A percentile compares a stretch with the other conserved stretches of the same genome.
Evolutionary conservation across 345 rosid genomes (phyloP).

Genomic region (Dipteronia sinensis): DNA sequence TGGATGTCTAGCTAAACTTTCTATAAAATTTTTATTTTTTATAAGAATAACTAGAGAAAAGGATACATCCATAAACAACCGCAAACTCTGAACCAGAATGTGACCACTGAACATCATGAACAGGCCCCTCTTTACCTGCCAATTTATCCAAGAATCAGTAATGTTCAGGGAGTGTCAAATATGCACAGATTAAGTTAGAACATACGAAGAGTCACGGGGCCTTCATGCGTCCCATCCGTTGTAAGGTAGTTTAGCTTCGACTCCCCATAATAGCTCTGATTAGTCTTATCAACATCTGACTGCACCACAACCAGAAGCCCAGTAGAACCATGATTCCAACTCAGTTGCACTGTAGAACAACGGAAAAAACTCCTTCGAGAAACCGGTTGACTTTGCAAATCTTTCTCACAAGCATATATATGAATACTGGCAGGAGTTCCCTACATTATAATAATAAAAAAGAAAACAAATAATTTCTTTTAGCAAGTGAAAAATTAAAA

Average conservation of each 20-base stretch:
- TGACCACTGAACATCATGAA: constrained; percentile 99
- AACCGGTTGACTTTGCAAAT: constrained; percentile 66
- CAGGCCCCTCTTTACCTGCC: constrained; percentile 95
- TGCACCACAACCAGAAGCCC: constrained; percentile 86
- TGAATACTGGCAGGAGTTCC: constrained; percentile 94
- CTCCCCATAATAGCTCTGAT: constrained; percentile 95
- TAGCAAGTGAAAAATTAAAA: background rate
- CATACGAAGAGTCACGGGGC: constrained; percentile 90
- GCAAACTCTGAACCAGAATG: constrained; percentile 87
- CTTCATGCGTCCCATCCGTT: constrained; percentile 81
- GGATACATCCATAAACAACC: constrained; percentile 99
- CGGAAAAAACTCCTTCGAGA: constrained; percentile 87
- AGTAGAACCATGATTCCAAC: constrained; percentile 84
- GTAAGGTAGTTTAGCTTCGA: constrained; percentile 90
- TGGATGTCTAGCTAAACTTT: background rate
- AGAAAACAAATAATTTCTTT: background rate
- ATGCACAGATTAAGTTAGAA: constrained; percentile 23
- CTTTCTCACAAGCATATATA: constrained; percentile 71
- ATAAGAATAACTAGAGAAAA: constrained; percentile 18
- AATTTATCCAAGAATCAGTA: constrained; percentile 36
- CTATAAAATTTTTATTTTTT: background rate
- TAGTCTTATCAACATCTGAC: constrained; percentile 96
- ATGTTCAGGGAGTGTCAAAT: constrained; percentile 9
- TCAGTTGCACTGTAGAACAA: constrained; percentile 82
- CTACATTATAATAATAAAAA: constrained; percentile 32